These are phyloP conservation scores for Epichloe festucae DNA, from an alignment of 2,329 filamentous ascomycete species.

Conservation along the genomic window DNA sequence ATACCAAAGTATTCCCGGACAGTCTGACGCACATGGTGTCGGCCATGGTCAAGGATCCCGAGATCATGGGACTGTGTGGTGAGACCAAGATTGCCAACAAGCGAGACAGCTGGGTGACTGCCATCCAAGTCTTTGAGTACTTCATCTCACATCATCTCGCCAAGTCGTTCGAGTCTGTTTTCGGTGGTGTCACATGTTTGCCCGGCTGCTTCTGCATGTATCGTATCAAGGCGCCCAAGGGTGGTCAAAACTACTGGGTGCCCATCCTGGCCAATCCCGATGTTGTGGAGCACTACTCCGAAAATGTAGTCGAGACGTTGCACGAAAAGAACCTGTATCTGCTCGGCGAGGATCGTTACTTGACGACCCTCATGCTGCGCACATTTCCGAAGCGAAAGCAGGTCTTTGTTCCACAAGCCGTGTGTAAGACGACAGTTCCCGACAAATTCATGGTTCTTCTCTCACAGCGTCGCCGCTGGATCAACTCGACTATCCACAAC, in stretches of 20 bases:
- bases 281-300: constrained; percentile 97
- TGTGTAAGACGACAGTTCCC: constrained; percentile 96
- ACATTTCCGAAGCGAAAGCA: constrained; percentile 99
- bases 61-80: constrained; percentile 97
- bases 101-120: constrained; percentile 82
- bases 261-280: constrained; percentile 97
- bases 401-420: constrained; percentile 93
- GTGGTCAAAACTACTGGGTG: constrained; percentile 98
- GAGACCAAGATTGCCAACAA: constrained; percentile 99
- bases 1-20: constrained; percentile 98
- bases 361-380: constrained; percentile 94
- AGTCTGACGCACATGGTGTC: constrained; percentile 97
- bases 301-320: constrained; percentile 95
- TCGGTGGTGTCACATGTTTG: constrained; percentile 96
- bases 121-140: constrained; percentile 99
- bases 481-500: constrained; percentile 98
- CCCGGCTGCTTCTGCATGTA: constrained; percentile 99
- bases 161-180: constrained; percentile 96
- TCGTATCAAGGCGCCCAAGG: constrained; percentile 97
- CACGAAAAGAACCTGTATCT: constrained; percentile 95
- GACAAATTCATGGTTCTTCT: constrained; percentile 85
- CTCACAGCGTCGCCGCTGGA: constrained; percentile 93
- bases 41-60: constrained; percentile 97
- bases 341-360: constrained; percentile 85
- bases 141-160: constrained; percentile 96